phyloP scores from a whole-genome alignment of 2,329 filamentous ascomycete species.

The Aspergillus tanneri region DNA sequence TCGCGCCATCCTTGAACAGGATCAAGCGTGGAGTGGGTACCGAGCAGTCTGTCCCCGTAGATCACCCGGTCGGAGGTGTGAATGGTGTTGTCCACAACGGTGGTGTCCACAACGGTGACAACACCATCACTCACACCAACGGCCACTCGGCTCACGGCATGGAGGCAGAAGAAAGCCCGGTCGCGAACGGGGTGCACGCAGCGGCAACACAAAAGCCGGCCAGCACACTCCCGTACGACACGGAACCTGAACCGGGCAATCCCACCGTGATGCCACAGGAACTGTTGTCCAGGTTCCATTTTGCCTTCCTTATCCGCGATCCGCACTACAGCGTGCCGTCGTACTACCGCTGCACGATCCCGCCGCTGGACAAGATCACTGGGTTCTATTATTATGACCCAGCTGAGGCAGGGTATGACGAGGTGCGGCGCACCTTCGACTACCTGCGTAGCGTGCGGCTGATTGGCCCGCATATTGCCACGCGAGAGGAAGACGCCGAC shows the following conservation, averaged over 20 bases:
- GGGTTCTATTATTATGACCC: constrained; percentile 86
- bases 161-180: constrained; percentile 32
- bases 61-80: constrained; percentile 19
- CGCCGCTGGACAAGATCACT: constrained; percentile 77
- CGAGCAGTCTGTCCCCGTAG: constrained; percentile 20
- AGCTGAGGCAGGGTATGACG: constrained; percentile 83
- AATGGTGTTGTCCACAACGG: constrained; percentile 18
- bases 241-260: constrained; percentile 65
- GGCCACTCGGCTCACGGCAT: too few relatives aligned
- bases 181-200: background rate
- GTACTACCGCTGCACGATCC: constrained; percentile 90
- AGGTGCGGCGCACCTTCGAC: constrained; percentile 84
- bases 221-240: constrained; percentile 58
- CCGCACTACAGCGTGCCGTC: constrained; percentile 89
- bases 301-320: constrained; percentile 94
- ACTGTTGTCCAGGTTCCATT: constrained; percentile 79
- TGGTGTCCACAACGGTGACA: constrained; percentile 15
- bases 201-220: background rate
- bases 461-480: constrained; percentile 66
- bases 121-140: constrained; percentile 18
- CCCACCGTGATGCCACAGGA: constrained; percentile 79
- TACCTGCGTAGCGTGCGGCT: constrained; percentile 69
- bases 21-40: constrained; percentile 62
- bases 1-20: constrained; percentile 72
- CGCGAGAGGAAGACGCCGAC: constrained; percentile 33